Evolutionary conservation across 805 yeast species (phyloP).

Genomic region (Schwanniomyces yamadae): DNA sequence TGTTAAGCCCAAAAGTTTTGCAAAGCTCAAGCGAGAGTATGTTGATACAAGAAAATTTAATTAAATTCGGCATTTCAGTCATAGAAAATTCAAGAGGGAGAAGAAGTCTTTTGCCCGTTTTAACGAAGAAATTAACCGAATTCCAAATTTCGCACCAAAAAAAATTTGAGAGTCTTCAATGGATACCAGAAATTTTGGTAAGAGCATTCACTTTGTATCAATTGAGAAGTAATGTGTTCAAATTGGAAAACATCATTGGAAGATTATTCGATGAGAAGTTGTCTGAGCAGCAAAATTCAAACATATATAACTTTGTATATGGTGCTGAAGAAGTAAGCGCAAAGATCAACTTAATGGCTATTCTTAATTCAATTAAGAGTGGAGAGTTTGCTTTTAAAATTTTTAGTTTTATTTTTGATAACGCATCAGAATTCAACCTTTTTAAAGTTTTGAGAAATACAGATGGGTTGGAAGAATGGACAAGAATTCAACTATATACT

Average conservation of each 20-base stretch:
- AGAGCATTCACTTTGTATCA: conserved; percentile 50
- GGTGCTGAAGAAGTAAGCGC: conserved; percentile 59
- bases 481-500: conserved; percentile 56
- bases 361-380: conserved; percentile 35
- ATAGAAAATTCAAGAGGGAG: conserved; percentile 55
- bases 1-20: conserved; percentile 45
- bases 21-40: conserved; percentile 29
- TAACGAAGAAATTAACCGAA: conserved; percentile 46
- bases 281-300: conserved; percentile 19
- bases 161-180: conserved; percentile 40
- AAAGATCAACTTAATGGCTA: conserved; percentile 49
- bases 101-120: conserved; percentile 63
- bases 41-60: conserved; percentile 25
- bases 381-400: conserved; percentile 27
- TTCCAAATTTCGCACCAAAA: conserved; percentile 37
- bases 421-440: conserved; percentile 41
- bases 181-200: conserved; percentile 54
- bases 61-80: conserved; percentile 41
- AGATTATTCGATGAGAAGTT: conserved; percentile 48
- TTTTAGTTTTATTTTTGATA: conserved; percentile 36
- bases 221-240: conserved; percentile 54
- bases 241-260: conserved; percentile 58
- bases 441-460: conserved; percentile 51
- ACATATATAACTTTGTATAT: conserved; percentile 48
- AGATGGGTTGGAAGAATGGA: conserved; percentile 70